Base-by-base conservation (phyloP, 768 basidiomycete species). In the Tylopilus plumbeoviolaceoides region DNA sequence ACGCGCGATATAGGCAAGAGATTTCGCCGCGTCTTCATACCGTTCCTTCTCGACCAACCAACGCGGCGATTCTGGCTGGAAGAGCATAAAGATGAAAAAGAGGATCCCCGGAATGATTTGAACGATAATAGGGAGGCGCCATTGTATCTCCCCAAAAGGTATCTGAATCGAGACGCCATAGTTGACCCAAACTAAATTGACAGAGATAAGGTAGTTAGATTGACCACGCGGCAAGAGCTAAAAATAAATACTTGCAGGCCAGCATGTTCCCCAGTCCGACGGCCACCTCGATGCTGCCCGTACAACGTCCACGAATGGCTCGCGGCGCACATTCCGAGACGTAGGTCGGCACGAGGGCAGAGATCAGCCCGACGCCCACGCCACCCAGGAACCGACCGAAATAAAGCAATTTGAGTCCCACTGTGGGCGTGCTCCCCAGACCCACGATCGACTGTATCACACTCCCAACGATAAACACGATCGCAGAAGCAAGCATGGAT, bases 11-110 rank as follows among this genome's bases (percentile, higher is more conserved):
- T 64, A 70, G 7, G 65, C 68, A 33, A 66, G 72, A 3, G 62
- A 69, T 44, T 28, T 50, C 1, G 63, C 66, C 5, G 73, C 73
- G 2, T 74, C 68, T 9, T 71, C 69, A 31, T 65, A 69, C 3
- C 66, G 60, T 27, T 66, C 67, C 20, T 60, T 65, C 55, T 73
- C 70, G 7, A 70, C 72, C 5, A 76, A 56, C 73, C 73, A 75
- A 2, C 73, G 69, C 12, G 75, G 74, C 1, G 75, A 75, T 59
- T 76, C 74, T 2, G 73, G 69, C 28, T 74, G 70, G 55, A 69
- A 70, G 30, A 64, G 51, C 72, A 75, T 73, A n/a, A 60, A 55
- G 14, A 64, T 0, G 17, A 71, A 58, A 48, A 76, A 70, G 18
- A 77, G 54, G 10, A 66, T 57, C 3, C 73, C 70, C 0, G 74